Base-by-base conservation (phyloP, 2,329 filamentous ascomycete species). In the Sporothrix phasma region DNA sequence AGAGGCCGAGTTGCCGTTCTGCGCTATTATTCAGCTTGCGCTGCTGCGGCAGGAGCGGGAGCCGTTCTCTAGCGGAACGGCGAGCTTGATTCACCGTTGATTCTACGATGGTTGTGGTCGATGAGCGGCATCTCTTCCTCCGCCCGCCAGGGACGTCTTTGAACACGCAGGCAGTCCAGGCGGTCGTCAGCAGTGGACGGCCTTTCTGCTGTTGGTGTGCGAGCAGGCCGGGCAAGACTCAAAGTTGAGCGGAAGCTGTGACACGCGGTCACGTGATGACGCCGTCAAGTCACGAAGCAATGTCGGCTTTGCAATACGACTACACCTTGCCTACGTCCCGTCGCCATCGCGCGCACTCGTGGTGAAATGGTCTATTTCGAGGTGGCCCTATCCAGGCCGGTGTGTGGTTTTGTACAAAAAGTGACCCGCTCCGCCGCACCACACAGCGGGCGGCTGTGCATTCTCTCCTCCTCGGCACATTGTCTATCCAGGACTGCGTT, bases 391-490 rank as follows among this genome's bases (percentile, higher is more conserved):
- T 58, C 41, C 13, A 43, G 29, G 47, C 22, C 11, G 8, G 31
- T 41, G 19, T 58, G 39, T 61, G 56, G 39, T 29, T 63, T 63
- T 63, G 41, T 63, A 63, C 61, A 63, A 37, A n/a, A 19, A 46
- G 51, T 8, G 26, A 22, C 47, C 26, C 49, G 24, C 26, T 51
- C 39, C 47, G 22, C 47, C 37, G 51, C 19, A 56, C 51, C 51
- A 58, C 54, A 58, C 54, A 37, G 11, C 54, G 37, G 17, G 34
- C 19, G 26, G 61, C 29, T 19, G 29, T 41, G 39, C 15, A n/a
- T n/a, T n/a, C n/a, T n/a, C n/a, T n/a, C n/a, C n/a, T n/a, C n/a
- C n/a, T n/a, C 8, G 29, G 31, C 31, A 24, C 19, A 22, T 22
- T 22, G 43, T 59, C 56, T 45, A 31, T 59, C 56, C 39, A 45